Evolutionary conservation across 1,139 yeast species (phyloP), one percentile per base, ranked within the genome.

Genomic region (Taphrina pruni): DNA sequence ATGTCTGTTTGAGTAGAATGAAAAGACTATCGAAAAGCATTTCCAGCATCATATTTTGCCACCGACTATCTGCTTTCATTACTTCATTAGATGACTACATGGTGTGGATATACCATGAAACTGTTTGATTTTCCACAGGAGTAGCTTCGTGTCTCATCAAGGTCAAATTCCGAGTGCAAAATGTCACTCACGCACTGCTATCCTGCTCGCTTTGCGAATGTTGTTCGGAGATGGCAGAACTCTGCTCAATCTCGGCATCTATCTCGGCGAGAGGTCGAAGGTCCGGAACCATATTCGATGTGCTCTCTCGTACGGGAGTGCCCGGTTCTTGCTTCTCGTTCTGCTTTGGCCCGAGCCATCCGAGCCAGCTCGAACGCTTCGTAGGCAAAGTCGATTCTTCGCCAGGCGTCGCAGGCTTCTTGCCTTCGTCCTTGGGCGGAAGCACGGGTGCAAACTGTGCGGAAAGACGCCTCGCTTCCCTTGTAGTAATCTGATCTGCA

Each of bases 391-490:
- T 2, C 20, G 48, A 1, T 2, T 45, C 48, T 11, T 45, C 48
- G 8, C 8, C n/a, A 14, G 48, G 20, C 20, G n/a, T 17, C 8
- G 50, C 20, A 17, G 50, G 11, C n/a, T 20, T 36, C 21, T 56
- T 41, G 26, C 2, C 50, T 6, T 41, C 46, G 9, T 9, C 14
- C 36, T 26, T n/a, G 50, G 12, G 26, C 2, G 54, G 62, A 1
- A 45, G 50, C 11, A 21, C 50, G 9, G 54, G 67, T 36, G 60
- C 60, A 45, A 64, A 64, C 35, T 64, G 67, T n/a, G 54, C 61
- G 4, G 67, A 56, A 6, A 64, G 56, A 7, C 67, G 60, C 14
- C 60, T 36, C 6, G 67, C 67, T 32, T 64, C 61, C 3, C 46
- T 50, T 14, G 52, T 36, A 6, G 67, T 21, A 21, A 54, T 55